Base-by-base conservation (phyloP, 352 stramenopile genomes). In the Globisporangium perplexum region DNA sequence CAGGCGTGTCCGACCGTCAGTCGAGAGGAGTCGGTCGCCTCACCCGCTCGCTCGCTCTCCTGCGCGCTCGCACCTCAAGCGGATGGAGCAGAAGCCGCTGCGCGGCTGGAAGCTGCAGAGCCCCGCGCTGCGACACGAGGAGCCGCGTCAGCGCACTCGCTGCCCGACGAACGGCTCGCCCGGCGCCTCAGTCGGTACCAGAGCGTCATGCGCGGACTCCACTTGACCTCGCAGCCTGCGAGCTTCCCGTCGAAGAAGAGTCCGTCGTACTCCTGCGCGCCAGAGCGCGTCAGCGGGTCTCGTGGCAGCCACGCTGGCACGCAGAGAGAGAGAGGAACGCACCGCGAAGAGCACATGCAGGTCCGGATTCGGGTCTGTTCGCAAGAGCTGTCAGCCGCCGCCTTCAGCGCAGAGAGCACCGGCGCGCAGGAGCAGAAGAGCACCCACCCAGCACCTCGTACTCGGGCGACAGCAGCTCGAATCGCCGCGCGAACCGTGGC, bases 181-280 rank as follows among this genome's bases (percentile, higher is more conserved):
- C 24, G 36, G 14, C 38, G 18, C 44, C 3, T 12, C 17, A 14
- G 26, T 24, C 11, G 59, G 26, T 53, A 88, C 79, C 87, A 96
- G 20, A 95, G 67, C 41, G 87, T 96, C 87, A 96, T 96, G 54
- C 83, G 80, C 52, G 75, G 87, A 65, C 83, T 95, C 87, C 87
- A 96, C 51, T 91, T 95, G 55, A 96, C 72, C 52, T 92, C 81
- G 58, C 85, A 93, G 22, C 78, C 80, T 18, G 66, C 65, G 30
- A 96, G 69, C 55, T 73, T 79, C 6, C 71, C 74, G 45, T 92
- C 73, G 33, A 96, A 96, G 66, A 95, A 96, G 60, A 92, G 53
- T 28, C 15, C 47, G 49, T 96, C 86, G 66, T 88, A 96, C 60
- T 93, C 76, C 85, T 50, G 18, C 36, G 7, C 5, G 12, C 36